These are phyloP conservation scores for Kodamaea restingae DNA, from an alignment of 805 yeast species.

Conservation along the genomic window DNA sequence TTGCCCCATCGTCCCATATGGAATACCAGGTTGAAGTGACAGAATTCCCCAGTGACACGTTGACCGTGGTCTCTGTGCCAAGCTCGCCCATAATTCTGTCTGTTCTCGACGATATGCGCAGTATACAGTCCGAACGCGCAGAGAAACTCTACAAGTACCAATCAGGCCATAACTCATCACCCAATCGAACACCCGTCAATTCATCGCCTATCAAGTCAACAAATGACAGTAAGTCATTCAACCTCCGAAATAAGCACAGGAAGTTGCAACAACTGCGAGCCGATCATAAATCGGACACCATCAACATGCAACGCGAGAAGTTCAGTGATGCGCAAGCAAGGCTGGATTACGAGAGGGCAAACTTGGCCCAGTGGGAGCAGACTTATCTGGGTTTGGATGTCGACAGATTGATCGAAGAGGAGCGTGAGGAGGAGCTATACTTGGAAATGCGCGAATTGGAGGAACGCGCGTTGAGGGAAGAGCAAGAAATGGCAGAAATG, in stretches of 20 bases:
- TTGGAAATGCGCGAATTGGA: conserved; percentile 19
- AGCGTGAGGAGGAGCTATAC: conserved; percentile 11
- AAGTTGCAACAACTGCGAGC: conserved; percentile 23
- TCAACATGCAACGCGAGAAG: conserved; percentile 10
- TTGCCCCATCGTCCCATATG: neutral
- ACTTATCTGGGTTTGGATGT: conserved; percentile 14
- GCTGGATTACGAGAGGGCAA: conserved; percentile 9
- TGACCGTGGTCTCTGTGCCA: conserved; percentile 10
- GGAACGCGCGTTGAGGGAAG: conserved; percentile 12
- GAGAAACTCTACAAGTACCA: conserved; percentile 10
- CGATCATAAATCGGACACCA: conserved; percentile 20
- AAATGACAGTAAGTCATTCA: conserved; percentile 12
- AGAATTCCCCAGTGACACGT: conserved; percentile 11
- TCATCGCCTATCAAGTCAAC: neutral
- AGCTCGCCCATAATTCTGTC: conserved; percentile 10
- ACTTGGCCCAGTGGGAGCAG: neutral
- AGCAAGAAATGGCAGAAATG: conserved; percentile 14
- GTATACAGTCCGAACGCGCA: conserved; percentile 16
- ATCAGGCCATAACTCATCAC: conserved; percentile 14
- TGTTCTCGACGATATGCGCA: conserved; percentile 16
- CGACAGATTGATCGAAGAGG: conserved; percentile 23
- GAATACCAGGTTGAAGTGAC: conserved; percentile 7
- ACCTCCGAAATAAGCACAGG: conserved; percentile 19
- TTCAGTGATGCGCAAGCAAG: conserved; percentile 5
- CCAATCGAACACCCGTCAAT: conserved; percentile 1